Evolutionary conservation across 371 early-diverging fungal species (phyloP).

Genomic region (Mortierella sp.): DNA sequence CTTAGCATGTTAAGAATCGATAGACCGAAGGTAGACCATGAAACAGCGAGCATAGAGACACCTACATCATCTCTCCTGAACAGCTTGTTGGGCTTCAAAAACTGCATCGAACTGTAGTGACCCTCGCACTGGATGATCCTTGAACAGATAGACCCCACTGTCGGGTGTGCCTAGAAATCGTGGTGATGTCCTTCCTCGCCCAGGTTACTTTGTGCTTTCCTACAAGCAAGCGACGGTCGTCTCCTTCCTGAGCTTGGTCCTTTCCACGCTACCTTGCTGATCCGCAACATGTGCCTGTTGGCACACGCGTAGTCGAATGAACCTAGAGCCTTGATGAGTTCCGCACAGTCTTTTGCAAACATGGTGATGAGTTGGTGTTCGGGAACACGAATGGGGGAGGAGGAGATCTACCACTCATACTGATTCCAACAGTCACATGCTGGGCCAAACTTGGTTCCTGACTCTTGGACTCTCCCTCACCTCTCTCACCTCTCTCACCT

Average conservation of each 20-base stretch:
- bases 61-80: slow-evolving; percentile 54
- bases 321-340: slow-evolving; percentile 62
- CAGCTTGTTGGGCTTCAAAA: slow-evolving; percentile 45
- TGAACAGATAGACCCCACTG: slow-evolving; percentile 41
- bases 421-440: too few species aligned
- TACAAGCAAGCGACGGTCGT: neutral
- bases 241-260: neutral
- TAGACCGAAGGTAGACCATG: too few species aligned
- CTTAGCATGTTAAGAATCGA: too few species aligned
- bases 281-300: slow-evolving; percentile 57
- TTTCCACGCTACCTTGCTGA: slow-evolving; percentile 50
- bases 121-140: slow-evolving; percentile 42
- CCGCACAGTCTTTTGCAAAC: slow-evolving; percentile 48
- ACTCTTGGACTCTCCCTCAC: too few species aligned
- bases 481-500: too few species aligned
- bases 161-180: slow-evolving; percentile 27
- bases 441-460: too few species aligned
- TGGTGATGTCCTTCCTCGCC: too few species aligned
- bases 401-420: too few species aligned
- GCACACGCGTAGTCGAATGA: slow-evolving; percentile 70
- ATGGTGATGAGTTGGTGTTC: slow-evolving; percentile 5
- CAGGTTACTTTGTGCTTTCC: neutral
- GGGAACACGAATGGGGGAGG: too few species aligned
- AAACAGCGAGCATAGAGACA: too few species aligned
- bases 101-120: slow-evolving; percentile 45